These are phyloP conservation scores for Ophiostoma sp. DNA, from an alignment of 2,329 filamentous ascomycete species.

Conservation along the genomic window DNA sequence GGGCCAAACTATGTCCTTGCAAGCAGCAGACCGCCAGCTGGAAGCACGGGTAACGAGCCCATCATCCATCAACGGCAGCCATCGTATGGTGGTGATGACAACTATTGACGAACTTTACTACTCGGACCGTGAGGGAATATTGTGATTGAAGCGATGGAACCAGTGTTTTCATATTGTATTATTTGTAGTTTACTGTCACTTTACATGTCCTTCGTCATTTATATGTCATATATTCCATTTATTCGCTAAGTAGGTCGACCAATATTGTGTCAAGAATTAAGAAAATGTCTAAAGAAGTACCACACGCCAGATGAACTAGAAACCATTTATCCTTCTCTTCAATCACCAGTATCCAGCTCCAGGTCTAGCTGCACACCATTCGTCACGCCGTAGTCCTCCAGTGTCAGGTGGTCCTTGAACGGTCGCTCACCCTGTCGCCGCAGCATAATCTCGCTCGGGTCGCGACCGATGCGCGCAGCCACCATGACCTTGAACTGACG, in stretches of 20 bases:
- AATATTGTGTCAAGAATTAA: background rate
- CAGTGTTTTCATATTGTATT: background rate
- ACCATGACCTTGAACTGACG: conserved; percentile 89
- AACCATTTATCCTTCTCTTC: conserved; percentile 32
- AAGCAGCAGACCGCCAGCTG: background rate
- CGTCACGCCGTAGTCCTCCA: conserved; percentile 92
- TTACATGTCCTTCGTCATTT: background rate
- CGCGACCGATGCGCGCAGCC: conserved; percentile 81
- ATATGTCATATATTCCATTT: background rate
- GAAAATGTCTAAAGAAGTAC: background rate
- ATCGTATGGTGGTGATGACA: background rate
- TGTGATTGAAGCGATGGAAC: background rate
- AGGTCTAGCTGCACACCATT: conserved; percentile 76
- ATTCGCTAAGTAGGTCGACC: background rate
- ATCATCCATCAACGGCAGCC: background rate
- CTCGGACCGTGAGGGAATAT: background rate
- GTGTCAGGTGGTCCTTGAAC: conserved; percentile 84
- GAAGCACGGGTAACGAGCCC: background rate
- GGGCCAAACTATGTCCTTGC: background rate
- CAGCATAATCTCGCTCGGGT: conserved; percentile 87
- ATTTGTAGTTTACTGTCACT: background rate
- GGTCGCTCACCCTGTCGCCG: conserved; percentile 90
- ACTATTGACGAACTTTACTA: background rate
- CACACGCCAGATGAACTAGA: too few relatives aligned
- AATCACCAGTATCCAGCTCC: conserved; percentile 63